A percentile compares a stretch with the other conserved stretches of the same genome.
These are phyloP conservation scores for Claviceps sp. DNA, from an alignment of 2,329 filamentous ascomycete species.

Conservation along the genomic window DNA sequence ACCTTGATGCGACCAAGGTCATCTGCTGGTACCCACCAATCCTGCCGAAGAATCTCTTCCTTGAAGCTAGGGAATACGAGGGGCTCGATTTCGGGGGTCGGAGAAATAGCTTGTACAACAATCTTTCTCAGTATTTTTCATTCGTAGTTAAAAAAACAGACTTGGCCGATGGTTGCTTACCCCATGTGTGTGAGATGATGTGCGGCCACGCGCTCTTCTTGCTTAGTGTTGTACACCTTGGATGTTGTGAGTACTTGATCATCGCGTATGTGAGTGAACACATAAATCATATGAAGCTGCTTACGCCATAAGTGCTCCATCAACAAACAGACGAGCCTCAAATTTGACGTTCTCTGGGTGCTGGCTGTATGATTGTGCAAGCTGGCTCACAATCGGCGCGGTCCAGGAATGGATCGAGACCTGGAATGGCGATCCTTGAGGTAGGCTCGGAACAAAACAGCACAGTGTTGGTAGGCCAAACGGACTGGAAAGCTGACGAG, in stretches of 20 bases:
- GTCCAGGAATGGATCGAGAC: constrained; percentile 67
- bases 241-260: not conserved
- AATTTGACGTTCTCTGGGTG: constrained; percentile 44
- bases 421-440: constrained; percentile 45
- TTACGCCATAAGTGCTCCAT: constrained; percentile 51
- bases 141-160: constrained; percentile 8
- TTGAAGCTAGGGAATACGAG: constrained; percentile 64
- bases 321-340: constrained; percentile 54
- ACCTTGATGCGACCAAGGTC: constrained; percentile 63
- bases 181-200: constrained; percentile 31
- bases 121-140: not conserved
- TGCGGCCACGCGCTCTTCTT: constrained; percentile 37
- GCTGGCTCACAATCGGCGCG: constrained; percentile 43
- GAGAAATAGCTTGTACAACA: constrained; percentile 30
- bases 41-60: constrained; percentile 52
- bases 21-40: constrained; percentile 59
- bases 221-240: constrained; percentile 41
- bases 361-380: constrained; percentile 42
- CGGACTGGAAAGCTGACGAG: constrained; percentile 34
- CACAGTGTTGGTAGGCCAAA: constrained; percentile 51
- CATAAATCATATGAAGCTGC: not conserved
- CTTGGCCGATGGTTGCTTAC: constrained; percentile 14
- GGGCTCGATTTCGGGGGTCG: constrained; percentile 43
- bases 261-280: too few relatives aligned
- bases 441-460: constrained; percentile 56